Conservation (phyloP, 768 basidiomycete species). For the Austroboletus eburneus region DNA sequence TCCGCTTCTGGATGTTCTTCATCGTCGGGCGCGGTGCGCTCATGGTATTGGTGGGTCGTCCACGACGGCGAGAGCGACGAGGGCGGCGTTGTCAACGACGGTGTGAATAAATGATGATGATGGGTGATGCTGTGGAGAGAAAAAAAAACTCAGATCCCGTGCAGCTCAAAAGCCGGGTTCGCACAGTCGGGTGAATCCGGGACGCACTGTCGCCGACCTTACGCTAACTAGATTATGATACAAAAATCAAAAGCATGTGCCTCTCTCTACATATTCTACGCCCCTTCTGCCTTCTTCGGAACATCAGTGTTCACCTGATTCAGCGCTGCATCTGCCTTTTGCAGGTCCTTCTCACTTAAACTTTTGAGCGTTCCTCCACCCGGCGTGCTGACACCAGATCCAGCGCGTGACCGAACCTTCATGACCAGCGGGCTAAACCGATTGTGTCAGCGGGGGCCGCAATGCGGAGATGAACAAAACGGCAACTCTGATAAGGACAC, state of each 20-base stretch:
- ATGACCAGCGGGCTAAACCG: constrained; percentile 74
- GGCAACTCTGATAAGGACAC: constrained; percentile 41
- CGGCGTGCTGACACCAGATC: constrained; percentile 80
- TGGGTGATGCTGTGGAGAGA: not conserved
- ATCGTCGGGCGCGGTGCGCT: constrained; percentile 38
- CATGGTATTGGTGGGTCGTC: constrained; percentile 20
- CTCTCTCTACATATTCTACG: not conserved
- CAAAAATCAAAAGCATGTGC: not conserved
- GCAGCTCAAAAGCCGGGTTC: not conserved
- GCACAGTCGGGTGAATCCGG: constrained; percentile 20
- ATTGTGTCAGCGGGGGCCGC: constrained; percentile 2
- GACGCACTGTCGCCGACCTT: not conserved
- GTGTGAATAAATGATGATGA: not conserved
- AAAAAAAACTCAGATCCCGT: not conserved
- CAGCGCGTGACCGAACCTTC: constrained; percentile 82
- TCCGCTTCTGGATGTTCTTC: constrained; percentile 50
- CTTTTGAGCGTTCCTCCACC: constrained; percentile 78
- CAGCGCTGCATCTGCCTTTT: constrained; percentile 84
- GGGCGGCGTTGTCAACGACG: not conserved
- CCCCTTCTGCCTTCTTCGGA: not conserved
- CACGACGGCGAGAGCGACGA: not conserved
- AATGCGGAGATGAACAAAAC: constrained; percentile 6
- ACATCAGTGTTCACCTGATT: constrained; percentile 44
- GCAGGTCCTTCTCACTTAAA: constrained; percentile 83
- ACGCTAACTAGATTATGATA: too few relatives aligned